These are phyloP conservation scores for Pisolithus sp. DNA, from an alignment of 768 basidiomycete genomes.

Conservation along the genomic window DNA sequence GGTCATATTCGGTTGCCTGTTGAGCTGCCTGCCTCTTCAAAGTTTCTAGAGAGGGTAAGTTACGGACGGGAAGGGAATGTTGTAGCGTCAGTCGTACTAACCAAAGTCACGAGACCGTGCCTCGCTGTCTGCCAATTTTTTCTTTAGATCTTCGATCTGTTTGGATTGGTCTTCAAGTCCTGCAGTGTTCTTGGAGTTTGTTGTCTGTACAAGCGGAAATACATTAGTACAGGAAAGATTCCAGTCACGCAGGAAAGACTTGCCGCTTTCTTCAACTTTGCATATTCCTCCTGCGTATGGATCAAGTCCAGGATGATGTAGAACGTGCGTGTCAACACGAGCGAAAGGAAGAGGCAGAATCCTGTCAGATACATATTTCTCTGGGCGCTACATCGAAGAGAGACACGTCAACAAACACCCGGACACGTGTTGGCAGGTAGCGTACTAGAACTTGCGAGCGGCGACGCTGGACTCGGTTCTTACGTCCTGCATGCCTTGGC, in stretches of 20 bases:
- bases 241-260: neutral
- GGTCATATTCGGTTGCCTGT: conserved; percentile 75
- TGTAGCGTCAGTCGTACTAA: conserved; percentile 23
- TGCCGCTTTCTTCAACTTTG: conserved; percentile 66
- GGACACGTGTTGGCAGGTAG: conserved; percentile 7
- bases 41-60: conserved; percentile 41
- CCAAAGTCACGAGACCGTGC: conserved; percentile 62
- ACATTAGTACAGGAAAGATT: neutral
- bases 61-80: neutral
- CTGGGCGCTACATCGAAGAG: conserved; percentile 51
- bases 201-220: conserved; percentile 21
- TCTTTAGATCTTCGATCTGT: conserved; percentile 63
- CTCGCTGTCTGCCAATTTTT: conserved; percentile 52
- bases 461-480: conserved; percentile 84
- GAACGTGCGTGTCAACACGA: conserved; percentile 90
- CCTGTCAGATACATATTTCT: conserved; percentile 91
- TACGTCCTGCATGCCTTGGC: conserved; percentile 47
- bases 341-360: conserved; percentile 91
- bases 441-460: conserved; percentile 90
- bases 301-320: conserved; percentile 89
- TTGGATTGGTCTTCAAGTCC: conserved; percentile 18
- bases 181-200: conserved; percentile 25
- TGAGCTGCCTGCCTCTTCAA: conserved; percentile 78
- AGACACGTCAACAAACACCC: too few relatives aligned
- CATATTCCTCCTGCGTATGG: conserved; percentile 82